Base-by-base conservation (phyloP, 345 rosid genomes). In the Acer campestre region DNA sequence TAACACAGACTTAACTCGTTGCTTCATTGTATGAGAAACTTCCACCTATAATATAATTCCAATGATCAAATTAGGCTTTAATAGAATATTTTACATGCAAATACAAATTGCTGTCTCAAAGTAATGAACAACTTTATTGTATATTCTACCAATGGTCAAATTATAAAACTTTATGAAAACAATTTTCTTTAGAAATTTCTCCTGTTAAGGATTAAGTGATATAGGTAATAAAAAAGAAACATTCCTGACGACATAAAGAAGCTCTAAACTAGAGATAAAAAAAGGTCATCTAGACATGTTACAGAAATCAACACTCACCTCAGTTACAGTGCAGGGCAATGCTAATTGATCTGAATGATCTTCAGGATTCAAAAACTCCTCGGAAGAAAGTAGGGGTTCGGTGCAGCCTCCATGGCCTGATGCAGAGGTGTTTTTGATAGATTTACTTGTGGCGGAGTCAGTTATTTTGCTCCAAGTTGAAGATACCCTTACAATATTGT, bases 401-500 rank as follows among this genome's bases (percentile, higher is more conserved):
- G 74, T 81, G 83, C 62, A 77, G 71, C 80, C 84, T 13, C 75
- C 83, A 3, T 68, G 12, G 53, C 76, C 78, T 61, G 83, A 48
- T 42, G 48, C 23, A 17, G 82, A 71, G 59, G 79, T 67, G 13
- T 77, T 75, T 68, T 53, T 73, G 22, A 87, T 58, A 63, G 83
- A 71, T 42, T 75, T 75, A 10, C 40, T 20, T 9, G 10, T 17
- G 4, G 78, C 17, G 12, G 77, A 49, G 58, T 74, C 72, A 27
- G 48, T 61, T 58, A 22, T 72, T 18, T 67, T 66, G 5, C 70
- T 56, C 12, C 40, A 31, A 40, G 53, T 42, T 35, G 91, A 83
- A 64, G 83, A 82, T 55, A 85, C 29, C 71, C 93, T 62, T 84
- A 90, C 84, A 62, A 90, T 80, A 73, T 78, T 78, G 82, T 84